Conservation (phyloP, 345 rosid species). For the Balakata baccata region DNA sequence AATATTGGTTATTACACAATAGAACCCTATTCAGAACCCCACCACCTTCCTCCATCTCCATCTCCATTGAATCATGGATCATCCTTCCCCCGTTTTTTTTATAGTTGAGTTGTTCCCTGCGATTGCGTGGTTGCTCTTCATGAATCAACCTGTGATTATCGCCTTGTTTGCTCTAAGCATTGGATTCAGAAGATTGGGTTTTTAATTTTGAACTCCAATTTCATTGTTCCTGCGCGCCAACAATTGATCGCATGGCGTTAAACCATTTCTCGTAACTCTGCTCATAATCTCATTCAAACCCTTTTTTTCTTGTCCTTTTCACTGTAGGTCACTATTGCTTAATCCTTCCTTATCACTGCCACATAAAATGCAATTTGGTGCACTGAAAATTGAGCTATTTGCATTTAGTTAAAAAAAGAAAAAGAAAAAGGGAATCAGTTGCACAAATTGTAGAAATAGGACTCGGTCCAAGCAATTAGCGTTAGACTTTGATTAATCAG, state of each 20-base stretch:
- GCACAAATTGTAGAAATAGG: not conserved
- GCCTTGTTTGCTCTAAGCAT: not conserved
- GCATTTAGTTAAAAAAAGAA: too few relatives aligned
- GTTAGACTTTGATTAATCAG: not conserved
- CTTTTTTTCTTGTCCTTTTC: not conserved
- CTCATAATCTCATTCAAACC: not conserved
- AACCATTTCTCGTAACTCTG: not conserved
- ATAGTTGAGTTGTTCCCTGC: not conserved
- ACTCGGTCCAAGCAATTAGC: not conserved
- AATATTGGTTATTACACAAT: too few relatives aligned
- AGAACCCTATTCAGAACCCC: constrained; percentile 2
- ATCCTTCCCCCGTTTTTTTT: too few relatives aligned
- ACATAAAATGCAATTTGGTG: not conserved
- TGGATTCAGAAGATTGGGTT: not conserved
- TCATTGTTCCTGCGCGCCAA: not conserved
- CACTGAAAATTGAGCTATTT: not conserved
- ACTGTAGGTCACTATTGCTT: not conserved
- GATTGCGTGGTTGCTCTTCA: not conserved
- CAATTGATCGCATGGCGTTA: not conserved
- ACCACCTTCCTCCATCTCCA: not conserved
- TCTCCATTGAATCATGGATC: too few relatives aligned
- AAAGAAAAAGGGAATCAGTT: too few relatives aligned
- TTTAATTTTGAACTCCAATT: not conserved
- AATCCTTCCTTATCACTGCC: not conserved
- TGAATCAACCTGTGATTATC: not conserved